A percentile compares a stretch with the other conserved stretches of the same genome.
Conservation (phyloP, 352 stramenopile genomes). For the Pythium insidiosum region DNA sequence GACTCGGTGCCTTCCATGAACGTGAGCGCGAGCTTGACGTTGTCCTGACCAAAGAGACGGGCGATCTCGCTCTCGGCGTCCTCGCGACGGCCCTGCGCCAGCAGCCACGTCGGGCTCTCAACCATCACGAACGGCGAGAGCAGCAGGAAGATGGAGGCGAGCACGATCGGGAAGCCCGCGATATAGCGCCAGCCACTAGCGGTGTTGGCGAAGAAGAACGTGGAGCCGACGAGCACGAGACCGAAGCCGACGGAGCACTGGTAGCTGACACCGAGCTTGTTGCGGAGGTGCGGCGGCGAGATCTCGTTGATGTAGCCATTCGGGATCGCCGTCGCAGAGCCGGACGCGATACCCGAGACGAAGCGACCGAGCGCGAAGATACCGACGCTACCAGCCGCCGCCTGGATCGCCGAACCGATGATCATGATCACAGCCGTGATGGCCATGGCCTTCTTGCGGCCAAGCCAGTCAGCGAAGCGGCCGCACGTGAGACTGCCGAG, state of each 20-base stretch:
- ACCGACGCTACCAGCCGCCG: constrained; percentile 17
- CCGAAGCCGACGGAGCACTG: constrained; percentile 40
- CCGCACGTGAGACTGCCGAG: constrained; percentile 23
- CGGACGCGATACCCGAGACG: constrained; percentile 27
- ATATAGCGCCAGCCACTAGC: constrained; percentile 46
- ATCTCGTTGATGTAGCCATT: constrained; percentile 42
- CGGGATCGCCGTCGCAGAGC: constrained; percentile 19
- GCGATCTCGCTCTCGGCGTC: constrained; percentile 19
- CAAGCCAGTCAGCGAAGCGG: constrained; percentile 20
- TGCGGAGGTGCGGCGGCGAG: constrained; percentile 26
- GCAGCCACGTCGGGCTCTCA: constrained; percentile 31
- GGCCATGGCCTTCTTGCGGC: constrained; percentile 19
- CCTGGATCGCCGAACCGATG: constrained; percentile 19
- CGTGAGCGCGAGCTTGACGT: constrained; percentile 18
- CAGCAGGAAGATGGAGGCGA: constrained; percentile 30
- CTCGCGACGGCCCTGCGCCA: constrained; percentile 20
- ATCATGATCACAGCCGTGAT: constrained; percentile 30
- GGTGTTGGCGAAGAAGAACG: constrained; percentile 52
- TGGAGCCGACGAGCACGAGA: constrained; percentile 30
- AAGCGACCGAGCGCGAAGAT: constrained; percentile 30
- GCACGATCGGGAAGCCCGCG: constrained; percentile 40
- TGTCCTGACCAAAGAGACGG: constrained; percentile 21
- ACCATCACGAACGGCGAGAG: constrained; percentile 30
- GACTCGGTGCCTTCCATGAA: constrained; percentile 22
- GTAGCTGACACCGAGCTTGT: constrained; percentile 20